Conservation (phyloP, 2,329 filamentous ascomycete genomes). For the Xylariaceae sp. region DNA sequence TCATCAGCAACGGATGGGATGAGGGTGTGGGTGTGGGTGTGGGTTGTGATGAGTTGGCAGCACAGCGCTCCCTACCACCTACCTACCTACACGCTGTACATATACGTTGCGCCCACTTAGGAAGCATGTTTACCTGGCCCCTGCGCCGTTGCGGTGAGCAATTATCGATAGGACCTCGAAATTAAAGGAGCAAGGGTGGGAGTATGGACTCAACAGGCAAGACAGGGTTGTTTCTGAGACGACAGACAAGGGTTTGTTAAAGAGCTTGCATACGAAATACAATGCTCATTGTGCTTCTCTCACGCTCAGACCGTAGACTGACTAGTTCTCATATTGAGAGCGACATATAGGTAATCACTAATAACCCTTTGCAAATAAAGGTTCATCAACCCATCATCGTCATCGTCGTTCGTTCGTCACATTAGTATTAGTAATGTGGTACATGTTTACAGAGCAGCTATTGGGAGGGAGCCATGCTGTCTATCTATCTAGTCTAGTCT, state of each 20-base stretch:
- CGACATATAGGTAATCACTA: too few species aligned
- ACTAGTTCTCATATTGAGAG: too few species aligned
- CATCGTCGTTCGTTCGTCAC: too few species aligned
- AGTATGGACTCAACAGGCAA: neutral
- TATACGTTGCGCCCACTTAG: slow-evolving; percentile 18
- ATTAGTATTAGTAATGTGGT: too few species aligned
- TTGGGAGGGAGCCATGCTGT: too few species aligned
- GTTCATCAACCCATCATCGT: too few species aligned
- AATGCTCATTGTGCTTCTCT: too few species aligned
- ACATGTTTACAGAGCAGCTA: too few species aligned
- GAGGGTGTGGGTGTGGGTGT: neutral
- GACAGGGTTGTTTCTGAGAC: neutral
- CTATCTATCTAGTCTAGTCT: neutral
- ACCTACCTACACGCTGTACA: neutral
- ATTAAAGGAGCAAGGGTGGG: slow-evolving; percentile 7
- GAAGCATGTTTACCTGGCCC: slow-evolving; percentile 31
- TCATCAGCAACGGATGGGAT: slow-evolving; percentile 19
- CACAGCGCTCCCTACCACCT: slow-evolving; percentile 9
- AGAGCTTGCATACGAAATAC: slow-evolving; percentile 16
- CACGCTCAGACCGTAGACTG: too few species aligned
- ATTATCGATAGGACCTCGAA: slow-evolving; percentile 31
- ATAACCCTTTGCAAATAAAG: too few species aligned
- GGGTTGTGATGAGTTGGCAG: slow-evolving; percentile 39
- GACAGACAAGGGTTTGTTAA: slow-evolving; percentile 1
- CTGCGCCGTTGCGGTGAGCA: slow-evolving; percentile 30